Evolutionary conservation across 139 green algal genomes (phyloP).

Genomic region (Coelastrella sp.): DNA sequence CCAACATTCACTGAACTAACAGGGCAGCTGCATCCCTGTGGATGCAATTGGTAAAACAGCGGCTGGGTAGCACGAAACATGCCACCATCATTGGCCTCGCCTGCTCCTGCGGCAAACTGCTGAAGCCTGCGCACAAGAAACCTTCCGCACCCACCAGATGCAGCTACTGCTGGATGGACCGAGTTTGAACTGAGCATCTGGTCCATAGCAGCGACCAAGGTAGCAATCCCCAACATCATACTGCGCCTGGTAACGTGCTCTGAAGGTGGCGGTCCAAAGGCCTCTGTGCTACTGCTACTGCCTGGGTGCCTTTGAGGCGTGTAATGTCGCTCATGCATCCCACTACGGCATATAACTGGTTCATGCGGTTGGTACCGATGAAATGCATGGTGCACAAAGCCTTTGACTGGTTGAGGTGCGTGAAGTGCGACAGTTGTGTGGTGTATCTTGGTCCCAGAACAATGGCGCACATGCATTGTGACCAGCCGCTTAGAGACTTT

Average conservation of each 20-base stretch:
- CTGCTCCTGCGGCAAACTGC: background rate
- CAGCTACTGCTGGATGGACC: background rate
- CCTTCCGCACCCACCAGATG: background rate
- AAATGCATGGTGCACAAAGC: background rate
- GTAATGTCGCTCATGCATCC: background rate
- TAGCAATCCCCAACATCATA: background rate
- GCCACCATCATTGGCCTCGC: too few relatives aligned
- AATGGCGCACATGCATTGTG: background rate
- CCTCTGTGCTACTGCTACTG: background rate
- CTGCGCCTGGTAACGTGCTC: background rate
- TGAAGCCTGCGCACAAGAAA: background rate
- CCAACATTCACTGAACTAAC: too few relatives aligned
- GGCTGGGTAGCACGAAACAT: too few relatives aligned
- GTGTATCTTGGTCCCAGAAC: background rate
- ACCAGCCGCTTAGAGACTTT: too few relatives aligned
- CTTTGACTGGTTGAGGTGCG: background rate
- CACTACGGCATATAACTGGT: background rate
- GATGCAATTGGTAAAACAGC: too few relatives aligned
- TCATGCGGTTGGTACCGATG: background rate
- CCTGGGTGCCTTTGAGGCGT: background rate
- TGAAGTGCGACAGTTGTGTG: conserved; percentile 3
- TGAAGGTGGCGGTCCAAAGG: background rate
- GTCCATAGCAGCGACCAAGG: background rate
- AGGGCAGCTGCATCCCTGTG: too few relatives aligned
- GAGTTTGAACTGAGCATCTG: background rate